Evolutionary conservation across 1,139 yeast genomes (phyloP).

Genomic region (Wickerhamomyces sp.): DNA sequence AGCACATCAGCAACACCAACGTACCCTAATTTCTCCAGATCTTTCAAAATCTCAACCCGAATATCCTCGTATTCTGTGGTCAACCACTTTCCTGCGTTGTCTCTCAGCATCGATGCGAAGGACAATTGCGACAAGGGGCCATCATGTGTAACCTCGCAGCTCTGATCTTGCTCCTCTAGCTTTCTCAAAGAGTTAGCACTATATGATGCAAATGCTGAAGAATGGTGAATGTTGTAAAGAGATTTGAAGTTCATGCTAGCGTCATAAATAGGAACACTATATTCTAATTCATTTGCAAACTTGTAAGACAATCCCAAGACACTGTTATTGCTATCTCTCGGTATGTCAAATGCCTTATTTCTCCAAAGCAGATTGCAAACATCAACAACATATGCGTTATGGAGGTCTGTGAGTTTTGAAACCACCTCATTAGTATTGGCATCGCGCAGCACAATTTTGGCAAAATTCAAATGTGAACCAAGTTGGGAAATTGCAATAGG

Average conservation of each 20-base stretch:
- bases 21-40: slow-evolving; percentile 34
- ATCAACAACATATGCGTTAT: slow-evolving; percentile 55
- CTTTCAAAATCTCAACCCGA: slow-evolving; percentile 33
- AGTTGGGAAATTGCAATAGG: slow-evolving; percentile 42
- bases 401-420: slow-evolving; percentile 31
- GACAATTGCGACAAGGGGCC: slow-evolving; percentile 35
- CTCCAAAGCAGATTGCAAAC: slow-evolving; percentile 61
- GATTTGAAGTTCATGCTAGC: slow-evolving; percentile 26
- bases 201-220: slow-evolving; percentile 48
- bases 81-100: slow-evolving; percentile 27
- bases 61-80: slow-evolving; percentile 33
- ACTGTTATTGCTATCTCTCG: slow-evolving; percentile 27
- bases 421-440: slow-evolving; percentile 22
- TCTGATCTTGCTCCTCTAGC: slow-evolving; percentile 38
- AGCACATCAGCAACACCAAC: slow-evolving; percentile 40
- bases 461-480: slow-evolving; percentile 44
- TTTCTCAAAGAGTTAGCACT: slow-evolving; percentile 41
- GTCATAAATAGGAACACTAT: slow-evolving; percentile 34
- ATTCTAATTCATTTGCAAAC: slow-evolving; percentile 34
- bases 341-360: slow-evolving; percentile 35
- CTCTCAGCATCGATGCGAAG: slow-evolving; percentile 16
- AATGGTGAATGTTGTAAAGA: slow-evolving; percentile 47
- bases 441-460: slow-evolving; percentile 31
- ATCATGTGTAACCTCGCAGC: slow-evolving; percentile 33
- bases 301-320: slow-evolving; percentile 30